Conservation (phyloP, 257 asterid genomes). For the Cinchona pubescens region DNA sequence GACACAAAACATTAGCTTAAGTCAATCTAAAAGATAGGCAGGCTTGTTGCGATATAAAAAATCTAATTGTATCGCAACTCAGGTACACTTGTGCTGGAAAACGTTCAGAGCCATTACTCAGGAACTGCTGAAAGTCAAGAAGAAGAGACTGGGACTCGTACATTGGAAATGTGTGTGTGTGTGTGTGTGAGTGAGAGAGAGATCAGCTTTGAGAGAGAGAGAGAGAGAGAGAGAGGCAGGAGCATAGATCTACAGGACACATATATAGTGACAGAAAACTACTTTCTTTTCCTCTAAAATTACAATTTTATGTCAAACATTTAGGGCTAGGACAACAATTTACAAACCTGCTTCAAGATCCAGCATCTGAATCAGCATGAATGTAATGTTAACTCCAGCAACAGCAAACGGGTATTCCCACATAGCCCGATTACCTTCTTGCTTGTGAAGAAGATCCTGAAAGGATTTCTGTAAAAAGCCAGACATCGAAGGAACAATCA, state of each 20-base stretch:
- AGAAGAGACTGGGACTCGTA: not conserved
- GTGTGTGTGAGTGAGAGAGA: too few species aligned
- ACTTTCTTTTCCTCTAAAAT: not conserved
- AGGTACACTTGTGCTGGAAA: not conserved
- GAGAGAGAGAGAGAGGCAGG: not conserved
- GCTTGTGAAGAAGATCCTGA: slow-evolving; percentile 94
- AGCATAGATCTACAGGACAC: not conserved
- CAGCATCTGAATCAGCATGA: slow-evolving; percentile 99
- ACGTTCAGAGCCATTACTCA: not conserved
- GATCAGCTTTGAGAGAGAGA: not conserved
- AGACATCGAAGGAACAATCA: slow-evolving; percentile 12
- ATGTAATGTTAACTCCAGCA: slow-evolving; percentile 97
- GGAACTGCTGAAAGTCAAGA: not conserved
- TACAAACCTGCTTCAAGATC: slow-evolving; percentile 90
- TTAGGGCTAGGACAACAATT: not conserved
- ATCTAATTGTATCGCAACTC: not conserved
- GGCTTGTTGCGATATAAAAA: not conserved
- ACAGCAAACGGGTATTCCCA: slow-evolving; percentile 99
- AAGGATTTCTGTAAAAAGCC: slow-evolving; percentile 68
- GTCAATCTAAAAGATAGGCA: not conserved
- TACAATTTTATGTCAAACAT: not conserved
- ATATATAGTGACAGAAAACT: not conserved
- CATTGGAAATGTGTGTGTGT: not conserved
- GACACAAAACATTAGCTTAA: not conserved
- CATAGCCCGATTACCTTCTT: slow-evolving; percentile 88